A percentile compares a stretch with the other conserved stretches of the same genome.
Evolutionary conservation across 768 basidiomycete genomes (phyloP).

Genomic region (Tulasnella sp.): DNA sequence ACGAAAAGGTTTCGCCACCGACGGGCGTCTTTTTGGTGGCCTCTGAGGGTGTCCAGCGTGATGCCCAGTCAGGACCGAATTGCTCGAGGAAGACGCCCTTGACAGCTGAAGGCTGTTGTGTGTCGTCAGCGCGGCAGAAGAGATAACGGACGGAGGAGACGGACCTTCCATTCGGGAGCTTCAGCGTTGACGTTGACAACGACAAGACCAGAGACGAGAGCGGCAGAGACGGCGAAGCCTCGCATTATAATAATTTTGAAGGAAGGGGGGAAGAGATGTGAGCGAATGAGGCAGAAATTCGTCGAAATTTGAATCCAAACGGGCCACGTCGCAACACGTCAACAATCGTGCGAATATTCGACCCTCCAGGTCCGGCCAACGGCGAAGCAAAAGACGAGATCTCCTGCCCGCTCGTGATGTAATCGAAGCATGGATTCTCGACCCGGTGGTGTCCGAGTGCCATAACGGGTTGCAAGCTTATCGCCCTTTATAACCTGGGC

Average conservation of each 20-base stretch:
- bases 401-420: too few relatives aligned
- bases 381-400: too few relatives aligned
- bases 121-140: neutral
- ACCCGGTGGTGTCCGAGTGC: too few relatives aligned
- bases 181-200: slow-evolving; percentile 28
- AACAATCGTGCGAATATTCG: too few relatives aligned
- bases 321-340: too few relatives aligned
- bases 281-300: slow-evolving; percentile 35
- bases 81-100: slow-evolving; percentile 92
- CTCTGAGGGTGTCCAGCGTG: slow-evolving; percentile 92
- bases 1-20: slow-evolving; percentile 90
- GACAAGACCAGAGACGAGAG: slow-evolving; percentile 55
- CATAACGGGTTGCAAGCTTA: too few relatives aligned
- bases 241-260: slow-evolving; percentile 50
- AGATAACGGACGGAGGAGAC: neutral
- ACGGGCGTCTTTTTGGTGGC: slow-evolving; percentile 97
- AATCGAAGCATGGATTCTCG: too few relatives aligned
- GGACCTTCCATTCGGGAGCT: slow-evolving; percentile 1
- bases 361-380: too few relatives aligned
- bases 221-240: slow-evolving; percentile 70
- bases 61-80: slow-evolving; percentile 80
- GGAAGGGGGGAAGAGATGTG: slow-evolving; percentile 24
- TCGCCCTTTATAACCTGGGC: too few relatives aligned
- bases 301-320: slow-evolving; percentile 6
- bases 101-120: slow-evolving; percentile 52